Evolutionary conservation across 2,329 filamentous ascomycete species (phyloP), one percentile per base, ranked within the genome.

Genomic region (Thelonectria blattea): DNA sequence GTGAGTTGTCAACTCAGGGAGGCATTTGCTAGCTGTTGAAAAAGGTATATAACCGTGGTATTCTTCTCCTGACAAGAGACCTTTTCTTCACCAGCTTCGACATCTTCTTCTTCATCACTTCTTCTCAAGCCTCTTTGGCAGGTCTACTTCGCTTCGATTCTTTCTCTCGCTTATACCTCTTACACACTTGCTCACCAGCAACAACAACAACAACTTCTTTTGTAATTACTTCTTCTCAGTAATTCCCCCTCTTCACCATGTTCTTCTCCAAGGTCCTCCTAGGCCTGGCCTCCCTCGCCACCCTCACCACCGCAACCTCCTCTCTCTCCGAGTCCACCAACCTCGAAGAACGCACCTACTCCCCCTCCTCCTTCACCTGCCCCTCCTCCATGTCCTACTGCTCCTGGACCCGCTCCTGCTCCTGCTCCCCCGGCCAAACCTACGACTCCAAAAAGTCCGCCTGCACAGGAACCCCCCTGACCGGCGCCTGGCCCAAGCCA

Each of bases 391-490:
- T 77, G 75, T 62, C 52, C 65, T 78, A 78, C 72, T 73, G 71
- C 68, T 69, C 72, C 60, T 78, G 75, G 75, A 72, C 71, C 60
- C 73, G 72, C 66, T 57, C 79, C 32, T 83, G 81, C 71, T 70
- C 80, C 15, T 81, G 81, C 60, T 62, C 75, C 14, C 74, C 78
- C 14, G 80, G 79, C 58, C 74, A 78, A 70, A 69, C 73, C 56
- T 76, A 75, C 61, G 77, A 81, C 45, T 58, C 67, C 46, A 53
- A 62, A 52, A 66, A 62, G 56, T 24, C 41, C 37, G 71, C 34
- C 45, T 78, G 75, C 60, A 43, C 61, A 22, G 75, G 75, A 48
- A 53, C 54, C 17, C 46, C 55, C 48, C 60, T 71, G 42, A 61
- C 32, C 2, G 75, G 75, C 53, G 69, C 72, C 60, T 78, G 75